phyloP scores from a whole-genome alignment of 257 asterid species.

The Penstemon newberryi region DNA sequence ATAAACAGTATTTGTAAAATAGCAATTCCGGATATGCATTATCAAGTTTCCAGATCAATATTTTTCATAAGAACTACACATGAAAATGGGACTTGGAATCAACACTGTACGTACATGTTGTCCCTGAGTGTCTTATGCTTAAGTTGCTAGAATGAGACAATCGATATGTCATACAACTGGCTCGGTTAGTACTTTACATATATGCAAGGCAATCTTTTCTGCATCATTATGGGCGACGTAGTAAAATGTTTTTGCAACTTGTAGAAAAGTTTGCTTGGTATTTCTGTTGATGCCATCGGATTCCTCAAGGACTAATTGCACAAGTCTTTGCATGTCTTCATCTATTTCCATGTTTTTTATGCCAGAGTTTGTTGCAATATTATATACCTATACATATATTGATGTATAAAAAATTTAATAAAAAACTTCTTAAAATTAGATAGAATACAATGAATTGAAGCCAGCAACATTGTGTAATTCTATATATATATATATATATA shows the following conservation, averaged over 20 bases:
- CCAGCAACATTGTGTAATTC: no score
- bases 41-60: no score
- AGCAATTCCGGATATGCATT: no score
- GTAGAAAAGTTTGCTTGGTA: slow-evolving; percentile 44
- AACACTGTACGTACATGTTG: no score
- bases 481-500: not conserved
- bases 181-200: slow-evolving; percentile 38
- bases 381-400: not conserved
- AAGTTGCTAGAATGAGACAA: no score
- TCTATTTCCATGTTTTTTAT: slow-evolving; percentile 26
- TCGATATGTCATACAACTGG: slow-evolving; percentile 22
- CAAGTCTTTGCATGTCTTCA: slow-evolving; percentile 33
- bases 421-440: no score
- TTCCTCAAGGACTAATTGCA: slow-evolving; percentile 31
- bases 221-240: slow-evolving; percentile 31
- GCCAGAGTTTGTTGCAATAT: not conserved
- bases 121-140: no score
- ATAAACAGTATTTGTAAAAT: no score
- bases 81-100: no score
- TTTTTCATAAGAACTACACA: no score
- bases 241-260: slow-evolving; percentile 38
- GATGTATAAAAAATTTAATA: no score
- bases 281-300: slow-evolving; percentile 26
- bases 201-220: slow-evolving; percentile 32
- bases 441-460: no score